A percentile compares a stretch with the other conserved stretches of the same genome.
Conservation (phyloP, 805 yeast genomes). For the Kodamaea kakaduensis region DNA sequence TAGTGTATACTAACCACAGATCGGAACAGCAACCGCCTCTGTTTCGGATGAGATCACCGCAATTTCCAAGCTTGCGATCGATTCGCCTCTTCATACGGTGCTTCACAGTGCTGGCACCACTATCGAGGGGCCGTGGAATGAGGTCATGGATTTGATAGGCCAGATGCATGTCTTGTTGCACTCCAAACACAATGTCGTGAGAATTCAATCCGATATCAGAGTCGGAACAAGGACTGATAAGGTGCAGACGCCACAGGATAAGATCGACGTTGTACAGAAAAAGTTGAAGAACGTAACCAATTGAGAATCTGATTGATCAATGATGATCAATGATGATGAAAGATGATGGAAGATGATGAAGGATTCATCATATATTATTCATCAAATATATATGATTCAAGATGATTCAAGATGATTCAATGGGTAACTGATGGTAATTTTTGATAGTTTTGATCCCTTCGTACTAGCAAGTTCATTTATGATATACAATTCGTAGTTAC, state of each 20-base stretch:
- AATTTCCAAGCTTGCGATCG: constrained; percentile 60
- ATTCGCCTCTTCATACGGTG: constrained; percentile 59
- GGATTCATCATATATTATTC: too few relatives aligned
- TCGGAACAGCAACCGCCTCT: constrained; percentile 75
- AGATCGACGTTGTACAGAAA: constrained; percentile 58
- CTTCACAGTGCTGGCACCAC: constrained; percentile 93
- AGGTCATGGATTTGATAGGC: constrained; percentile 77
- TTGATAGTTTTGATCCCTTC: too few relatives aligned
- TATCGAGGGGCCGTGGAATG: constrained; percentile 89
- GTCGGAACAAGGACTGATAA: constrained; percentile 84
- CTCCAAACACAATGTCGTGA: constrained; percentile 56
- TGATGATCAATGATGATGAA: too few relatives aligned
- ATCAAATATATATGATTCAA: too few relatives aligned
- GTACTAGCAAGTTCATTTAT: too few relatives aligned
- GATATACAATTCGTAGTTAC: too few relatives aligned
- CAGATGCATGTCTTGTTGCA: constrained; percentile 71
- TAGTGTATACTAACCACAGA: constrained; percentile 37
- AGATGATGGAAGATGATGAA: too few relatives aligned
- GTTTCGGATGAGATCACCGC: constrained; percentile 77
- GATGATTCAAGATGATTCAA: too few relatives aligned
- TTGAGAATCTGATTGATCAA: background rate
- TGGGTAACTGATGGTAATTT: too few relatives aligned
- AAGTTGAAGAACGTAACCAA: too few relatives aligned
- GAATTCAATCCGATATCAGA: constrained; percentile 83
- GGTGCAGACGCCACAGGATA: constrained; percentile 66